These are phyloP conservation scores for Macroventuria anomochaeta DNA, from an alignment of 2,329 filamentous ascomycete species.

Conservation along the genomic window DNA sequence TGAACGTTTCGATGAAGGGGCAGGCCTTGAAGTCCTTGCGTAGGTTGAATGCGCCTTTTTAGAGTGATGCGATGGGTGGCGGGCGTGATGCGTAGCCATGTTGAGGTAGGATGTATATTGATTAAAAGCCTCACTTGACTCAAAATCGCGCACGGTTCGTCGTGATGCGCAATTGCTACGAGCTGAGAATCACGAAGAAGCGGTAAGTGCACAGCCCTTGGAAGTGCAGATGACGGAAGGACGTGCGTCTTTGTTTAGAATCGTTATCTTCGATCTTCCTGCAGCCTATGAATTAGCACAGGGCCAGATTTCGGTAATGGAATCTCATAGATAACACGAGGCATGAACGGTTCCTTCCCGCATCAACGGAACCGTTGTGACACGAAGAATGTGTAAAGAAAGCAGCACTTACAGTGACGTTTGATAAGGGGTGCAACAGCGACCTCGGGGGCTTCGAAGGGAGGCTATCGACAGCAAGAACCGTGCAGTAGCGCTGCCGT, in stretches of 20 bases:
- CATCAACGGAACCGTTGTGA: conserved; percentile 12
- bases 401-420: conserved; percentile 32
- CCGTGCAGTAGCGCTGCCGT: conserved; percentile 18
- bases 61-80: conserved; percentile 42
- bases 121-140: conserved; percentile 41
- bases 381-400: conserved; percentile 21
- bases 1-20: conserved; percentile 44
- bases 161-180: conserved; percentile 32
- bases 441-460: conserved; percentile 28
- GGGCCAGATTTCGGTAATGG: conserved; percentile 33
- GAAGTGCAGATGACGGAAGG: conserved; percentile 42
- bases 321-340: conserved; percentile 19
- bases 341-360: conserved; percentile 17
- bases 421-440: conserved; percentile 28
- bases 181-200: conserved; percentile 40
- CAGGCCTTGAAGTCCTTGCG: conserved; percentile 43
- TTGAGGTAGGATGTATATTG: conserved; percentile 43
- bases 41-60: conserved; percentile 46
- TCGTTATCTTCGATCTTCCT: conserved; percentile 43
- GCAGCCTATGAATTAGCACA: conserved; percentile 44
- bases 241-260: conserved; percentile 44
- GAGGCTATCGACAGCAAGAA: conserved; percentile 16
- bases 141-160: conserved; percentile 42
- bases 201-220: conserved; percentile 48
- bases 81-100: conserved; percentile 44